These are phyloP conservation scores for Geotrichum histeridarum DNA, from an alignment of 1,139 yeast genomes.

Conservation along the genomic window DNA sequence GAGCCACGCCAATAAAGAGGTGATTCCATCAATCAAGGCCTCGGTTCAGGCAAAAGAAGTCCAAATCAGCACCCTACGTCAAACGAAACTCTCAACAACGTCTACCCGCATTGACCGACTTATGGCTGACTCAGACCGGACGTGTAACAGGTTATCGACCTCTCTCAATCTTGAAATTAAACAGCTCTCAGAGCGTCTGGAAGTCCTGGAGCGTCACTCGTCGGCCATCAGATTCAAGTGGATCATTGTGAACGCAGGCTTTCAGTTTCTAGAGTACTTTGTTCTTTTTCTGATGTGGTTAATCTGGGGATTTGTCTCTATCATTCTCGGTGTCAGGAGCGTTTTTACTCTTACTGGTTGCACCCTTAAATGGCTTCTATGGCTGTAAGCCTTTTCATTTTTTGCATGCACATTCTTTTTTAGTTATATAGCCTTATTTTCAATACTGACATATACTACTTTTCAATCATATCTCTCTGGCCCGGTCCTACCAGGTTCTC, in stretches of 20 bases:
- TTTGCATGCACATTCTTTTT: too few species aligned
- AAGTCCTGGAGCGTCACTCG: constrained; percentile 41
- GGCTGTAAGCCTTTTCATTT: constrained; percentile 33
- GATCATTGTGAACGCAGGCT: constrained; percentile 18
- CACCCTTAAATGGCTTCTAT: constrained; percentile 43
- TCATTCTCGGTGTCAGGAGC: constrained; percentile 42
- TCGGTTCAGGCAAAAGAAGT: not conserved
- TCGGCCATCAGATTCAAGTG: constrained; percentile 19
- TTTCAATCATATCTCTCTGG: not conserved
- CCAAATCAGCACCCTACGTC: constrained; percentile 4
- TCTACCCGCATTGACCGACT: constrained; percentile 16
- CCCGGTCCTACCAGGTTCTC: constrained; percentile 21
- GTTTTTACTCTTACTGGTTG: constrained; percentile 40
- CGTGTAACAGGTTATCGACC: constrained; percentile 77
- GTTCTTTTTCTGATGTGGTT: constrained; percentile 62
- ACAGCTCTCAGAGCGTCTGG: constrained; percentile 61
- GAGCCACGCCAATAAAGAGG: not conserved
- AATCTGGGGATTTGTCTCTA: constrained; percentile 64
- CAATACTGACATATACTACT: too few species aligned
- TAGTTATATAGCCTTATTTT: too few species aligned
- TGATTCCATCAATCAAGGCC: not conserved
- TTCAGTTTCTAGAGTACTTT: constrained; percentile 42
- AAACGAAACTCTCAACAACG: constrained; percentile 13
- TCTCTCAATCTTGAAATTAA: constrained; percentile 68
- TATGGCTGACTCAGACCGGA: constrained; percentile 65